These are phyloP conservation scores for Cordyceps pruinosa DNA, from an alignment of 2,329 filamentous ascomycete genomes.

Conservation along the genomic window DNA sequence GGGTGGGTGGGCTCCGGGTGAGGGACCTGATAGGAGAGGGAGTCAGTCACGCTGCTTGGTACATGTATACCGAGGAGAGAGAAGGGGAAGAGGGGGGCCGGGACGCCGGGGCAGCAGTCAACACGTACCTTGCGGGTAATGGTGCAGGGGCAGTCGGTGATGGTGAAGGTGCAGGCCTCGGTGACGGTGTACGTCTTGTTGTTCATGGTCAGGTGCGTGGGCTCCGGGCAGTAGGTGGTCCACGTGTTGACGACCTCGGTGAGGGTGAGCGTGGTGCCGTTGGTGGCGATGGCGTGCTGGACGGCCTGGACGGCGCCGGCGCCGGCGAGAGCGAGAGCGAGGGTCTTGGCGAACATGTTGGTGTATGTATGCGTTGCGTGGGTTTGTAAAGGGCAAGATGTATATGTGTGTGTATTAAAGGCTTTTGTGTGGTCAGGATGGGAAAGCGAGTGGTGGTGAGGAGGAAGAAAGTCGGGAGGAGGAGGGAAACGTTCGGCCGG, in stretches of 20 bases:
- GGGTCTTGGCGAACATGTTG: conserved; percentile 26
- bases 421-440: neutral
- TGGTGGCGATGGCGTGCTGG: neutral
- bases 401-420: neutral
- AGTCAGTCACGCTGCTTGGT: neutral
- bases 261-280: conserved; percentile 19
- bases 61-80: too few relatives aligned
- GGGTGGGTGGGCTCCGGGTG: neutral
- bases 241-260: conserved; percentile 30
- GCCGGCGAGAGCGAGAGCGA: conserved; percentile 21
- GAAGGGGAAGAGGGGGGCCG: too few relatives aligned
- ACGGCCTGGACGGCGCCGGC: conserved; percentile 16
- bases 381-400: neutral
- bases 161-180: conserved; percentile 46
- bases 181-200: conserved; percentile 47
- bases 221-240: conserved; percentile 38
- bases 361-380: neutral
- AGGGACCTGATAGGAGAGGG: conserved; percentile 15
- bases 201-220: conserved; percentile 45
- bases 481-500: neutral
- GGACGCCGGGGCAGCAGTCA: too few relatives aligned
- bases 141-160: conserved; percentile 49
- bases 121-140: conserved; percentile 15
- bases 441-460: conserved; percentile 1
- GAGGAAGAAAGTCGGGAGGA: neutral